Evolutionary conservation across 108 stramenopile species (phyloP), one percentile per base, ranked within the genome.

Genomic region (Skeletonema potamos): DNA sequence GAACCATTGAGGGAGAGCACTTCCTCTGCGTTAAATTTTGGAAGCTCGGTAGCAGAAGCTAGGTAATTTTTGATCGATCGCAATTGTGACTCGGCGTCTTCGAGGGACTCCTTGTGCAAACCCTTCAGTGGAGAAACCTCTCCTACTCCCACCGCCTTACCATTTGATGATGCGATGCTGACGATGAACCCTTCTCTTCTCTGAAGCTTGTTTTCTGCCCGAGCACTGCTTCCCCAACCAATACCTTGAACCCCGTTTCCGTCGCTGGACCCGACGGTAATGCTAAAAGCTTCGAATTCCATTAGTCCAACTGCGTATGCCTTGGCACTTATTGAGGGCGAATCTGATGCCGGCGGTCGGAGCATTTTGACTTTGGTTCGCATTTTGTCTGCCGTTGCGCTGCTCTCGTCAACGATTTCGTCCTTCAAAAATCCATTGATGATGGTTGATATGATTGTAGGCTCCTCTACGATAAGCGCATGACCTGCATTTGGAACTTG

Each of bases 61-160:
- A 85, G 46, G 73, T 62, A 46, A 33, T 51, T 32, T 73, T 80
- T 51, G 15, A 92, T 80, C 22, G 64, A 20, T 51, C 66, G 48
- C 15, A 93, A 64, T 70, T 93, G 88, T 39, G 39, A 41, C 48
- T 72, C 77, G 11, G 79, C 81, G 17, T 91, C 85, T 27, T 83
- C 85, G 5, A 90, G 54, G 2, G 86, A 72, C 62, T 96, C 95
- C 22, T 33, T 27, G 57, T 96, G 95, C 10, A 96, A 73, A 26
- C 91, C 91, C 17, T 43, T 39, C 3, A 93, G 74, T 18, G 95
- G 92, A 18, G 88, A 82, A 0, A 89, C 83, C 77, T 96, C 95
- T 44, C 95, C 95, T 15, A 96, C 59, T n/a, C 91, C 92, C 20
- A 89, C 87, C 13, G 78, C 55, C 57, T 59, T 59, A 2, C 85